Base-by-base conservation (phyloP, 257 asterid species). In the Lycium ferocissimum region DNA sequence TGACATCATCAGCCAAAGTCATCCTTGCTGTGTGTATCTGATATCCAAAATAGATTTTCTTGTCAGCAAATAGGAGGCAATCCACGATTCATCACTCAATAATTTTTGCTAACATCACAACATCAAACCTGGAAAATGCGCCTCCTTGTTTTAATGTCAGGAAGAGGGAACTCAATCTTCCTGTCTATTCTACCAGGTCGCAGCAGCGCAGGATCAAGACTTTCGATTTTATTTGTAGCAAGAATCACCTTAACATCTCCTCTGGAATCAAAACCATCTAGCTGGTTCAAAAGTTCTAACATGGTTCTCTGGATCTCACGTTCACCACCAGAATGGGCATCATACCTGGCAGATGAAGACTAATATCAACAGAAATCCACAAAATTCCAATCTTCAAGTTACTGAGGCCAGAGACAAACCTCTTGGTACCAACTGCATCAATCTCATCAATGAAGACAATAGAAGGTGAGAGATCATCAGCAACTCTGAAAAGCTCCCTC, bases 301-400 rank as follows among this genome's bases (percentile, higher is more conserved):
- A 95, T 95, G 58, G 99, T 95, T 90, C 99, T 92, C 94, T 95
- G 98, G 83, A 95, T 95, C 87, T 95, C 99, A 86, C 99, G 98
- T 85, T 95, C 99, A 86, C 99, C 99, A 45, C 99, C 99, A 2
- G 97, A 95, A 89, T 95, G 98, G 10, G 99, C 98, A 58, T 95
- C 99, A 38, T 95, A 94, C 92, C 97, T 95, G 87, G 87, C 9
- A 75, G 62, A 82, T 6, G 79, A 83, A 43, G 81, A 15, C 72
- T 81, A 83, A 61, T 49, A n/a, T 83, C 54, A 89, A 80, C 66
- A 85, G 45, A 20, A 9, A 33, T 70, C 18, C 11, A 70, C 84
- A 35, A 54, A 54, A 14, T 35, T 53, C 66, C 58, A 61, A 84
- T 51, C 57, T 57, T 57, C 33, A 75, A 79, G 62, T 53, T 35